Base-by-base conservation (phyloP, 1,139 yeast species). In the Taphrina sp. region DNA sequence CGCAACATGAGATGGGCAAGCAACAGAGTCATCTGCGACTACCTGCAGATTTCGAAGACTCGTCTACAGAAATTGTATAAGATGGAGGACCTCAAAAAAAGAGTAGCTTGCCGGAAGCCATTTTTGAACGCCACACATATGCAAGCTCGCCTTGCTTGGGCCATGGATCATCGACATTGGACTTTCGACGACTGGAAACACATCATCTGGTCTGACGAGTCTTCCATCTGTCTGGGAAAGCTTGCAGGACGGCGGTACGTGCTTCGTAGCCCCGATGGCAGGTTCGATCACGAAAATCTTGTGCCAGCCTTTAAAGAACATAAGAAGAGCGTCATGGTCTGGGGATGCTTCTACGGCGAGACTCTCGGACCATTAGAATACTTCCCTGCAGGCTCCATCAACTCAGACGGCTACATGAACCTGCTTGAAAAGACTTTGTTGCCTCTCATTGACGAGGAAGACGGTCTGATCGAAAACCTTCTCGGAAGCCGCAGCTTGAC, bases 361-460 rank as follows among this genome's bases (percentile, higher is more conserved):
- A 38, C 43, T 23, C 31, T 10, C 8, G 43, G 43, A 38, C 22
- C 43, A 22, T 19, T 38, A 17, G 16, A 38, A 12, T 38, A 38
- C 43, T 38, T 12, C n/a, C 16, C 14, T 38, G 19, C n/a, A 3
- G 43, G 43, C 31, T 38, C 43, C 7, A 38, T 38, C 31, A 23
- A 38, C 43, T 38, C 43, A 5, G 8, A 38, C 20, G 23, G 12
- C n/a, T 38, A 38, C n/a, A 38, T 22, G 16, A 16, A 38, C 26
- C 16, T 38, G 29, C 31, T 38, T 16, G 19, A 38, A 16, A 38
- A 23, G 5, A 22, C 29, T 12, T 22, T 38, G 8, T 22, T 23
- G 19, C 43, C 43, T n/a, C 28, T 38, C 5, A 38, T 38, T 38
- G 43, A 38, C n/a, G 7, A 22, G 31, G 29, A 38, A 22, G 43